Evolutionary conservation across 2,329 filamentous ascomycete genomes (phyloP), one percentile per base, ranked within the genome.

Genomic region (Teratosphaeria pseudoeucalypti): DNA sequence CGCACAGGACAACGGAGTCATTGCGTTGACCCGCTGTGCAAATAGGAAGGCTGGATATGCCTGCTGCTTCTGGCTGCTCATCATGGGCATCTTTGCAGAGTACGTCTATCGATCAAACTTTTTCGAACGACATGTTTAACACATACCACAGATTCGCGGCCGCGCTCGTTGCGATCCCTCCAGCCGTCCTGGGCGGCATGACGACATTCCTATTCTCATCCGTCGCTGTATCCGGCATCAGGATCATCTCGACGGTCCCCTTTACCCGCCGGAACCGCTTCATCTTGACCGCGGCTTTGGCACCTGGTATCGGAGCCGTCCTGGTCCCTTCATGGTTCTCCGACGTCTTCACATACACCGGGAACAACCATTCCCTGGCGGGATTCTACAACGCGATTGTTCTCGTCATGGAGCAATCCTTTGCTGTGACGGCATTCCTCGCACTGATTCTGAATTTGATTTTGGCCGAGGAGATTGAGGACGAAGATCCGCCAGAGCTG

Each of bases 1-100:
- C 66, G 89, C 89, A 0, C 88, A 92, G 72, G 92, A 92, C 76
- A 92, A 92, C 71, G 89, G 89, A 39, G 88, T 92, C 57, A 92
- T 94, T 62, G 87, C 89, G 0, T 78, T 94, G 53, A 94, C 89
- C 0, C 82, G 88, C 16, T 92, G 89, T 71, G 89, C 89, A 0
- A 92, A 90, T 72, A 83, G 89, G 58, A 87, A 85, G 54, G 90
- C 89, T 5, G 90, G 90, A 4, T 91, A 90, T 71, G 87, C 85
- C 55, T 88, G 85, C 70, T 90, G 83, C 71, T 79, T 88, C 67
- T 91, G 91, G 77, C 81, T 94, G 11, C 74, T 94, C 62, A 72
- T 94, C 65, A 90, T 91, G 84, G 90, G 90, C 16, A 77, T 94
- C 62, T 90, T 92, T 66, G 84, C 88, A 65, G 94, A 94, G 73